Base-by-base conservation (phyloP, 192 early-diverging fungal species). In the Rhizoclosmatium globosum region DNA sequence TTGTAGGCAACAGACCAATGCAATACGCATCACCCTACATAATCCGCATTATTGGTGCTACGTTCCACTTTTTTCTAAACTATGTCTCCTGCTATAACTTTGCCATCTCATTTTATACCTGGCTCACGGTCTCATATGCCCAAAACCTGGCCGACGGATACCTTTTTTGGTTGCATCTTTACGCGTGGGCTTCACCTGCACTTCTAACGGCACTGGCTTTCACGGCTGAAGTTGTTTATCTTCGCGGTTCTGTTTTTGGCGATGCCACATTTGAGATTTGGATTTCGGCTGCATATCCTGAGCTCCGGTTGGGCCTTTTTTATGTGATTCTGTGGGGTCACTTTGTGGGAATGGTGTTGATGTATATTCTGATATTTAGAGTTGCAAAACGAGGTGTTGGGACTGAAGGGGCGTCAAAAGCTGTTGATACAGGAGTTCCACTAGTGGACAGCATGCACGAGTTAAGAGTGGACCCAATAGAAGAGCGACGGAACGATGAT, bases 211-310 rank as follows among this genome's bases (percentile, higher is more conserved):
- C 17, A 3, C 1, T 53, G 9, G n/a, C 42, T 21, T 73, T 73
- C 59, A 4, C 23, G 11, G 21, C 59, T 21, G n/a, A 58, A 42
- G 71, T 56, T 15, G 50, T 59, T 2, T 31, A 2, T 13, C 47
- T 59, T 7, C 47, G 56, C 2, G 71, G 71, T 0, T 11, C 13
- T 2, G 56, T 73, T 2, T 73, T 73, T 73, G 71, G 71, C 0
- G 71, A 73, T 7, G 2, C 71, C 0, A 73, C 71, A 11, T 73
- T 59, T 59, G 50, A 73, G 42, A 59, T 47, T 56, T 73, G 71
- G 71, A 73, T 73, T 4, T 73, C 71, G 23, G 17, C 15, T 2
- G 41, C 17, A 21, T 73, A 73, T 43, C n/a, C 56, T 2, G 56
- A 73, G 2, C 41, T 73, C 21, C 47, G 71, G 2, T 19, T 73